phyloP scores from a whole-genome alignment of 805 yeast genomes.

The Zygotorulaspora danielsina region DNA sequence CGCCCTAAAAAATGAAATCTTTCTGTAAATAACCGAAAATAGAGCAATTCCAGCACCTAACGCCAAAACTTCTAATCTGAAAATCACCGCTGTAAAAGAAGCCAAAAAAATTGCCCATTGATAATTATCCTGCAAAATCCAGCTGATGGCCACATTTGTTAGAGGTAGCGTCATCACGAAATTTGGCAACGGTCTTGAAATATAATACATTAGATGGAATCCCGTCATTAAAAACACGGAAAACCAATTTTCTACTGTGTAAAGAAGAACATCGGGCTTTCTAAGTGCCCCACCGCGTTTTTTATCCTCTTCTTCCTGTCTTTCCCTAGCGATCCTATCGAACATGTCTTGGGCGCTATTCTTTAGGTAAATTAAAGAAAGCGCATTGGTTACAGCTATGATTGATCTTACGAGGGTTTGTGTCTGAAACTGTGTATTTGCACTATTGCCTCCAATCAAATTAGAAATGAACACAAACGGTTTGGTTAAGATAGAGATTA shows the following conservation, averaged over 20 bases:
- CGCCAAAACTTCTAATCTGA: conserved; percentile 66
- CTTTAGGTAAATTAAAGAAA: conserved; percentile 50
- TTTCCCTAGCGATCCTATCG: conserved; percentile 13
- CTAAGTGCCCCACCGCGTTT: conserved; percentile 12
- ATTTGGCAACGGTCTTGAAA: conserved; percentile 87
- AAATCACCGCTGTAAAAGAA: conserved; percentile 59
- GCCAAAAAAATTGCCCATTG: conserved; percentile 49
- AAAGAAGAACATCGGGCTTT: conserved; percentile 11
- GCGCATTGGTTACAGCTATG: conserved; percentile 59
- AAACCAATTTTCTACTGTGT: conserved; percentile 52
- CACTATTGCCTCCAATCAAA: conserved; percentile 5
- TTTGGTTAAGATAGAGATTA: conserved; percentile 46
- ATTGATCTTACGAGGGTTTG: conserved; percentile 56
- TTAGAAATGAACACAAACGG: conserved; percentile 31
- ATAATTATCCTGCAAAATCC: conserved; percentile 47
- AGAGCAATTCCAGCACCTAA: conserved; percentile 49
- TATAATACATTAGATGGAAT: conserved; percentile 75
- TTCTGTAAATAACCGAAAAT: conserved; percentile 44
- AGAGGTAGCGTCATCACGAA: conserved; percentile 72
- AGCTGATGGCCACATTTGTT: conserved; percentile 52
- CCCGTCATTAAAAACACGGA: conserved; percentile 56
- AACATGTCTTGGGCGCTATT: conserved; percentile 34
- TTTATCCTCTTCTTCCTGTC: conserved; percentile 17
- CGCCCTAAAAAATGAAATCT: conserved; percentile 41
- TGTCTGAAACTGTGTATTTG: conserved; percentile 43